Evolutionary conservation across 108 stramenopile genomes (phyloP), one percentile per base, ranked within the genome.

Genomic region (Nitzschia inconspicua): DNA sequence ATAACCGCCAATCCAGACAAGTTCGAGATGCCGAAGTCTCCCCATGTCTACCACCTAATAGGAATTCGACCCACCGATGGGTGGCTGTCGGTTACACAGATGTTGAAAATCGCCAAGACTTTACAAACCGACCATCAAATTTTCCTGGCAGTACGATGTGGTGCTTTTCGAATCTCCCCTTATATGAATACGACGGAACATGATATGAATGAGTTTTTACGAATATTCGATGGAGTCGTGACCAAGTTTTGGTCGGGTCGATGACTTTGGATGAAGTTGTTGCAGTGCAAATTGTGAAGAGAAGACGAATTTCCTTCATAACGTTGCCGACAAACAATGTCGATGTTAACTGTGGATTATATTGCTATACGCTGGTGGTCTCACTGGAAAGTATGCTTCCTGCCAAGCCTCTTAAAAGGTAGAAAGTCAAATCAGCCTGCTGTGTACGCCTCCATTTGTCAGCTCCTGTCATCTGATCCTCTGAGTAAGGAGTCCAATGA

Each of bases 131-230:
- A 64, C 39, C 40, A 66, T 9, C 62, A 52, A 18, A 47, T 78
- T 6, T 57, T 61, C 30, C 37, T 78, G 18, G 68, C 73, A 14
- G 81, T 75, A 14, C 73, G 77, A 35, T 75, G 70, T 54, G 77
- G 77, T 19, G 76, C 43, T 9, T 75, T 82, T 29, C 73, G 81
- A 28, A 60, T 82, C 23, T 77, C 81, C 8, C 70, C 77, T 13
- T 82, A 82, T 53, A 41, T 82, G 0, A 51, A 54, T 40, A 82
- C 63, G 3, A 75, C 73, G 8, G 25, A 32, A n/a, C 10, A 56
- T 3, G 70, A 82, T 39, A 50, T 82, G 2, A 48, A 75, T n/a
- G n/a, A n/a, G n/a, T n/a, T n/a, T n/a, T n/a, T n/a, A n/a, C n/a
- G n/a, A n/a, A n/a, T n/a, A n/a, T n/a, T n/a, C n/a, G n/a, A n/a